Percentiles rank a stretch among this genome's conserved stretches.
phyloP scores from a whole-genome alignment of 2,329 filamentous ascomycete species.

The Neofusicoccum sp. region DNA sequence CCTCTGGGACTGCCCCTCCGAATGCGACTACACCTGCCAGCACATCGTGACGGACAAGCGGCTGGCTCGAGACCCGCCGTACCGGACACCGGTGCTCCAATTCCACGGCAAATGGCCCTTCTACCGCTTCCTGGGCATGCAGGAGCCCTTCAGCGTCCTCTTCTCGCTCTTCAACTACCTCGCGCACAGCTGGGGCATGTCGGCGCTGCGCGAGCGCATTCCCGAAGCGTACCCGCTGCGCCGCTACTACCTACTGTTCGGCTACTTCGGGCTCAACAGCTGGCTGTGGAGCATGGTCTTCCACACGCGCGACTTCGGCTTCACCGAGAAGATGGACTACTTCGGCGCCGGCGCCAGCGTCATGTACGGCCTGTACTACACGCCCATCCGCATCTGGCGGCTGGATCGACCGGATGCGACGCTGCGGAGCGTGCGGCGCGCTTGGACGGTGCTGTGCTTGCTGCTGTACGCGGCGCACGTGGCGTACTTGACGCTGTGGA shows the following conservation, averaged over 20 bases:
- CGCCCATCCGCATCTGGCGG: conserved; percentile 78
- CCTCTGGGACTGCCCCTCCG: conserved; percentile 86
- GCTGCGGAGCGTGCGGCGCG: conserved; percentile 60
- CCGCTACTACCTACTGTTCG: conserved; percentile 78
- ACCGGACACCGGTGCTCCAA: conserved; percentile 73
- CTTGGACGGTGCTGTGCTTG: conserved; percentile 77
- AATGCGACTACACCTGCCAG: conserved; percentile 98
- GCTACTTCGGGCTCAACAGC: conserved; percentile 76
- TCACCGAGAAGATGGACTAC: conserved; percentile 95
- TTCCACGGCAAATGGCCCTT: conserved; percentile 99
- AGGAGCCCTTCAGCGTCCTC: conserved; percentile 91
- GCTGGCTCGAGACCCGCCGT: conserved; percentile 64
- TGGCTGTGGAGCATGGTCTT: conserved; percentile 93
- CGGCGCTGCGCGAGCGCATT: conserved; percentile 68
- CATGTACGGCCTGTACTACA: conserved; percentile 88
- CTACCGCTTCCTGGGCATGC: conserved; percentile 83
- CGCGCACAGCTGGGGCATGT: conserved; percentile 79
- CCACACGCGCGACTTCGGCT: conserved; percentile 81
- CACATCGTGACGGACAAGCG: conserved; percentile 82
- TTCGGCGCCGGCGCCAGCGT: conserved; percentile 90
- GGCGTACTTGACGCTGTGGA: conserved; percentile 78
- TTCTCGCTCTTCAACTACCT: conserved; percentile 92
- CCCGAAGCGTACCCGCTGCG: conserved; percentile 75
- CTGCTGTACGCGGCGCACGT: conserved; percentile 75
- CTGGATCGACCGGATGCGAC: conserved; percentile 63